These are phyloP conservation scores for Cytidiella melzeri DNA, from an alignment of 768 basidiomycete species.

Conservation along the genomic window DNA sequence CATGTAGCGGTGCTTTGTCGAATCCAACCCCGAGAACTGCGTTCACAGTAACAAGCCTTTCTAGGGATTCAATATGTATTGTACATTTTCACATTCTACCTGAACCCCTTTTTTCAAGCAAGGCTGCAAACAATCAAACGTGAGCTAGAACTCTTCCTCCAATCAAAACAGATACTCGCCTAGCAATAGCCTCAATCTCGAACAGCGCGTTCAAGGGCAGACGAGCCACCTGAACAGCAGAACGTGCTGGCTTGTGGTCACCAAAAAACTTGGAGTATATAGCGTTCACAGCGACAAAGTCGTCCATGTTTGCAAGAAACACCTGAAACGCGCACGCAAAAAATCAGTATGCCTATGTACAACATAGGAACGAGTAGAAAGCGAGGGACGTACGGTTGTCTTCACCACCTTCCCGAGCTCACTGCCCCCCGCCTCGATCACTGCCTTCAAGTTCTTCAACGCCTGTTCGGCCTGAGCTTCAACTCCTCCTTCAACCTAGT, in stretches of 20 bases:
- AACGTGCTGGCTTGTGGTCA: slow-evolving; percentile 87
- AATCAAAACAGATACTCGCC: slow-evolving; percentile 33
- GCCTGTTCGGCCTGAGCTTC: slow-evolving; percentile 80
- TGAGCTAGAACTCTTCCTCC: background rate
- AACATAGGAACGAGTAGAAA: background rate
- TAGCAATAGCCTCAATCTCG: slow-evolving; percentile 88
- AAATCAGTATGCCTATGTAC: background rate
- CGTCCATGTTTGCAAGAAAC: slow-evolving; percentile 89
- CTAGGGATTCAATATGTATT: no score
- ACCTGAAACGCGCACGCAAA: slow-evolving; percentile 42
- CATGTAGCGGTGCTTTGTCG: no score
- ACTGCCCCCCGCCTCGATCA: slow-evolving; percentile 80
- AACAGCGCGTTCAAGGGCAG: slow-evolving; percentile 89
- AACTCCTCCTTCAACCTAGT: slow-evolving; percentile 49
- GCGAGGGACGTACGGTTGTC: slow-evolving; percentile 61
- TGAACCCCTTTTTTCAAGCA: background rate
- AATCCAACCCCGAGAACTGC: no score
- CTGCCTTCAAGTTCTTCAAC: slow-evolving; percentile 77
- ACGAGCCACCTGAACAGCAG: slow-evolving; percentile 83
- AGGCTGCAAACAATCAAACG: background rate
- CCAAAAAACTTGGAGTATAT: slow-evolving; percentile 85
- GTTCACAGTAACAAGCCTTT: no score
- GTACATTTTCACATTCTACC: background rate
- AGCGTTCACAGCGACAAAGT: slow-evolving; percentile 78
- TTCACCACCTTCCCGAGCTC: slow-evolving; percentile 80